Evolutionary conservation across 176 grass and related monocot species (phyloP), one percentile per base, ranked within the genome.

Genomic region (Areca catechu): DNA sequence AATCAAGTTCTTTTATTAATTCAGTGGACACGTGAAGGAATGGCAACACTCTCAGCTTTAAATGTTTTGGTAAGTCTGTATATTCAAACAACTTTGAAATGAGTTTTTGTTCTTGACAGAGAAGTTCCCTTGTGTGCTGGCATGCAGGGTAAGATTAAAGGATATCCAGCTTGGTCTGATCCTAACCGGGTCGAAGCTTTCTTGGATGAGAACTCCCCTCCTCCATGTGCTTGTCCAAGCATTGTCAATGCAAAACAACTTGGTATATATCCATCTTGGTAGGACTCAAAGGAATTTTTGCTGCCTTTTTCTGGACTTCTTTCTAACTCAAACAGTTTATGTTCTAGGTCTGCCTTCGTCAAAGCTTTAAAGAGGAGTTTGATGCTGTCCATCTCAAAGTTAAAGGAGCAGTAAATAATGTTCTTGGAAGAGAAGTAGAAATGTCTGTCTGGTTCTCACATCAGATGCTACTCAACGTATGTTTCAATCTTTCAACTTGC

Each of bases 1-100:
- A 2, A 37, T 37, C 30, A 22, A 24, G 12, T 61, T 57, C 5
- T 7, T 67, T 17, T 58, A 43, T 65, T 22, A 15, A 43, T 72
- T 51, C 71, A 89, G 90, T 95, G 82, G 85, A 89, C 90, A 16
- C 90, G 90, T 16, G 85, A 95, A 67, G 85, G 85, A 77, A 95
- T 95, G 90, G 82, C 90, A 20, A 80, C 92, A 4, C 92, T 96
- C 71, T 30, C 86, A 59, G 92, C 86, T 71, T 77, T 97, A 19
- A 97, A 97, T 73, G 86, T 97, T 50, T 77, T 97, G 61, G 92
- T 91, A 79, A 76, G 91, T 53, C 27, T 23, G 12, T 43, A 24
- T 50, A 9, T 64, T 12, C n/a, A 9, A 16, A 16, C 19, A 22
- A 52, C 4, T 37, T 48, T 30, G 19, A 50, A 5, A 48, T 47